Percentiles rank a stretch among this genome's conserved stretches.
Conservation (phyloP, 441 rosid genomes). For the Adansonia rubrostipa region DNA sequence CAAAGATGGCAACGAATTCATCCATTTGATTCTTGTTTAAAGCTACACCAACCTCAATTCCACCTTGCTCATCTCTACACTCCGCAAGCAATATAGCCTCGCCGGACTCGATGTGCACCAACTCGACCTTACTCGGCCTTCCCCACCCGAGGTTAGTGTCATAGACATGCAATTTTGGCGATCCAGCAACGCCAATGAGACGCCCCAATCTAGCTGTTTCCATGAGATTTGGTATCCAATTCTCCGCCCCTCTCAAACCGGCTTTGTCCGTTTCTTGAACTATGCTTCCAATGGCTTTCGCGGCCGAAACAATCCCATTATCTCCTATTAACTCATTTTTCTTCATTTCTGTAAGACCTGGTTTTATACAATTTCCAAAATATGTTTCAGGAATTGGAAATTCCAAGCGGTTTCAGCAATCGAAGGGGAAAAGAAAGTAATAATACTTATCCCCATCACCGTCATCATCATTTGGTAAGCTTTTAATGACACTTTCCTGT, state of each 20-base stretch:
- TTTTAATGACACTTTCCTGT: neutral
- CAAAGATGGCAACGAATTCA: neutral
- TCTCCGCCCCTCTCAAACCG: neutral
- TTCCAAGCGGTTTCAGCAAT: slow-evolving; percentile 26
- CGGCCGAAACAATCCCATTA: slow-evolving; percentile 33
- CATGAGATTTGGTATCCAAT: neutral
- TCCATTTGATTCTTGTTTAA: neutral
- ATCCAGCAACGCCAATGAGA: neutral
- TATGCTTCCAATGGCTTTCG: slow-evolving; percentile 34
- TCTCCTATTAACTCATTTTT: slow-evolving; percentile 30
- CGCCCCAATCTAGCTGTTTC: neutral
- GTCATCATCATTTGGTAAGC: neutral
- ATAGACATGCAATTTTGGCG: neutral
- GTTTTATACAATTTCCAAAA: slow-evolving; percentile 23
- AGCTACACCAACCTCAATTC: slow-evolving; percentile 13
- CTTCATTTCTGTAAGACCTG: neutral
- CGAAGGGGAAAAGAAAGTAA: slow-evolving; percentile 14
- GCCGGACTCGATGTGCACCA: neutral
- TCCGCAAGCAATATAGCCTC: neutral
- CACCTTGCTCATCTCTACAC: slow-evolving; percentile 10
- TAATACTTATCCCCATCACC: neutral
- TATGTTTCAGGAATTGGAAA: slow-evolving; percentile 15
- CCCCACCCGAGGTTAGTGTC: slow-evolving; percentile 16
- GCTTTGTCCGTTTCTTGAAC: slow-evolving; percentile 30
- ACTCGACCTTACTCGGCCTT: neutral